phyloP scores from a whole-genome alignment of 73 alveolate species.

The Uronychia binucleata region DNA sequence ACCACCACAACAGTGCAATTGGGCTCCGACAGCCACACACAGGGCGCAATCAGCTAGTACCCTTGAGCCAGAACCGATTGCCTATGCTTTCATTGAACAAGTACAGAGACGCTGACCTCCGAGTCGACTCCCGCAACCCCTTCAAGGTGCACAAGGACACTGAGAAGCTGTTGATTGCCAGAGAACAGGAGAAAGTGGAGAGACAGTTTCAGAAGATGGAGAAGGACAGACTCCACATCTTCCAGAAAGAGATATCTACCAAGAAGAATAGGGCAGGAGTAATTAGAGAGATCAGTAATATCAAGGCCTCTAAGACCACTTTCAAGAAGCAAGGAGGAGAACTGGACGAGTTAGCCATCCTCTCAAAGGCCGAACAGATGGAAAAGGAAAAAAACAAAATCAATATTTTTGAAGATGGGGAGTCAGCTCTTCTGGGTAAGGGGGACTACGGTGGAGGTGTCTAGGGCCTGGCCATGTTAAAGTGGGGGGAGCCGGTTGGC shows the following conservation, averaged over 20 bases:
- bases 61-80: neutral
- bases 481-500: conserved; percentile 16
- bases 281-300: neutral
- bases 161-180: conserved; percentile 23
- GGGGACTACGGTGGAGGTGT: neutral
- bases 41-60: neutral
- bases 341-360: neutral
- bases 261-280: conserved; percentile 12
- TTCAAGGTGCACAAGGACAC: conserved; percentile 29
- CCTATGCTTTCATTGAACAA: neutral
- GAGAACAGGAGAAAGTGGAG: conserved; percentile 39
- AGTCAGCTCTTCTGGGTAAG: neutral
- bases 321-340: neutral
- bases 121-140: conserved; percentile 18
- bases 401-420: neutral
- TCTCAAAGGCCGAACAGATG: neutral
- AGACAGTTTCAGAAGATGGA: conserved; percentile 15
- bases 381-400: neutral
- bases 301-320: neutral
- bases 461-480: no score
- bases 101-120: neutral
- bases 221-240: conserved; percentile 17
- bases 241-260: conserved; percentile 23
- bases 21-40: no score
- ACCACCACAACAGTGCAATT: no score